Conservation (phyloP, 1,284 basidiomycete genomes). For the Cryptococcus jaspeensis region DNA sequence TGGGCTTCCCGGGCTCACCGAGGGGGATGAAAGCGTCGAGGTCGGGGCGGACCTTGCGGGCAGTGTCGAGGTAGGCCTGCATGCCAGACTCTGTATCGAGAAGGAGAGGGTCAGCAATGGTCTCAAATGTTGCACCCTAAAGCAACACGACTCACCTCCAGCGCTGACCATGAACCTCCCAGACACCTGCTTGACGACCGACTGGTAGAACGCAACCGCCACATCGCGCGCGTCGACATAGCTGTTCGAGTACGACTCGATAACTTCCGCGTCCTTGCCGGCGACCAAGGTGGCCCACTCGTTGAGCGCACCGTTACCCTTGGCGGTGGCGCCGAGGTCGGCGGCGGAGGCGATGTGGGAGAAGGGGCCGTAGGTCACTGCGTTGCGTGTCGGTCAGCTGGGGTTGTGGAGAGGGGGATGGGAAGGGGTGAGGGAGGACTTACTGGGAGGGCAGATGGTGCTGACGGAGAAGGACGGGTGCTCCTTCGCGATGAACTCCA, state of each 20-base stretch:
- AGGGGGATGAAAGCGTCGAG: conserved; percentile 25
- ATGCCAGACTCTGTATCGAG: conserved; percentile 14
- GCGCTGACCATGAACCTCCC: neutral
- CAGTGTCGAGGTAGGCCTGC: conserved; percentile 24
- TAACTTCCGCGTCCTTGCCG: conserved; percentile 1
- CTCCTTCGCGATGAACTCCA: conserved; percentile 11
- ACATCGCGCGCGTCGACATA: conserved; percentile 6
- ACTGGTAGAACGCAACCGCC: conserved; percentile 3
- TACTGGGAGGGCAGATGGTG: conserved; percentile 9
- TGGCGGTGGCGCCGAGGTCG: neutral
- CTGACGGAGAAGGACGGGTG: conserved; percentile 16
- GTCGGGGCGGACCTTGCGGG: conserved; percentile 23
- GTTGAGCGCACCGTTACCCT: neutral
- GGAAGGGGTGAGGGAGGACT: no score
- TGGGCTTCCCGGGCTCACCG: conserved; percentile 17
- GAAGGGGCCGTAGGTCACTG: conserved; percentile 32
- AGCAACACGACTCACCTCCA: neutral
- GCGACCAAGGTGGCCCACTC: conserved; percentile 1
- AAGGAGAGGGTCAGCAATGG: neutral
- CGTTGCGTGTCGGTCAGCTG: conserved; percentile 3
- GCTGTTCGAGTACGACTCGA: neutral
- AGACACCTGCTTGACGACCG: neutral
- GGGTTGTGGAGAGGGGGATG: conserved; percentile 17
- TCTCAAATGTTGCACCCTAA: neutral
- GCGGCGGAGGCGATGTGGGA: conserved; percentile 14